Evolutionary conservation across 2,329 filamentous ascomycete species (phyloP).

Genomic region (Lachnellula arida): DNA sequence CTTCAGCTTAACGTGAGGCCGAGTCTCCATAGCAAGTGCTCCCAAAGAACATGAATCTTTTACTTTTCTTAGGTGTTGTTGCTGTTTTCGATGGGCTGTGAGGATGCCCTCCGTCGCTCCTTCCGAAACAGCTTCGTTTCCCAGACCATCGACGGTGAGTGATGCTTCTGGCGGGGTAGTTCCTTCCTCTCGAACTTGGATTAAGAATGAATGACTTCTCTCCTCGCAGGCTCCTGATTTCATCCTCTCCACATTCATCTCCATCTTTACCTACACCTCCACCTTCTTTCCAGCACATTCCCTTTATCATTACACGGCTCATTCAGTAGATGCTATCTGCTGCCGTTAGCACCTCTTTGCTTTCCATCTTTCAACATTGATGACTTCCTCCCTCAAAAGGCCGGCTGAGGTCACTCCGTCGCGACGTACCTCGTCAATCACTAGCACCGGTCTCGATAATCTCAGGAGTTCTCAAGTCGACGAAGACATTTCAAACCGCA

Average conservation of each 20-base stretch:
- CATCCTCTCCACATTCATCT: not conserved
- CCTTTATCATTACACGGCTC: not conserved
- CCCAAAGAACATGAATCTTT: not conserved
- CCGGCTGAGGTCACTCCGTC: conserved; percentile 10
- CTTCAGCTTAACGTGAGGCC: too few species aligned
- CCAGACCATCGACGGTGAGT: not conserved
- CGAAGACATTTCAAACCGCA: conserved; percentile 27
- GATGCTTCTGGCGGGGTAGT: not conserved
- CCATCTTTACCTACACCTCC: not conserved
- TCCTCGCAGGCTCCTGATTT: not conserved
- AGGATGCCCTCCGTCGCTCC: not conserved
- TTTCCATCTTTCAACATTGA: conserved; percentile 11
- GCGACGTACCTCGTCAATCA: conserved; percentile 18
- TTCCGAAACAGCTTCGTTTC: not conserved
- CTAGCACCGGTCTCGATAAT: conserved; percentile 23
- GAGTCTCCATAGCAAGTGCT: not conserved
- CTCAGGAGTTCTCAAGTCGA: conserved; percentile 21
- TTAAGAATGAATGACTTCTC: not conserved
- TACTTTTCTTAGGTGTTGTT: not conserved
- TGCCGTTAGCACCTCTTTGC: not conserved
- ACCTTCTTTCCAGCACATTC: not conserved
- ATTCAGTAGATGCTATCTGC: not conserved
- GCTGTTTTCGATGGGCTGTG: not conserved
- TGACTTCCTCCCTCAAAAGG: conserved; percentile 15
- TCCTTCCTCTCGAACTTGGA: not conserved